A percentile compares a stretch with the other conserved stretches of the same genome.
phyloP scores from a whole-genome alignment of 225 moss, liverwort and hornwort species.

The Thuidium tamariscinum region DNA sequence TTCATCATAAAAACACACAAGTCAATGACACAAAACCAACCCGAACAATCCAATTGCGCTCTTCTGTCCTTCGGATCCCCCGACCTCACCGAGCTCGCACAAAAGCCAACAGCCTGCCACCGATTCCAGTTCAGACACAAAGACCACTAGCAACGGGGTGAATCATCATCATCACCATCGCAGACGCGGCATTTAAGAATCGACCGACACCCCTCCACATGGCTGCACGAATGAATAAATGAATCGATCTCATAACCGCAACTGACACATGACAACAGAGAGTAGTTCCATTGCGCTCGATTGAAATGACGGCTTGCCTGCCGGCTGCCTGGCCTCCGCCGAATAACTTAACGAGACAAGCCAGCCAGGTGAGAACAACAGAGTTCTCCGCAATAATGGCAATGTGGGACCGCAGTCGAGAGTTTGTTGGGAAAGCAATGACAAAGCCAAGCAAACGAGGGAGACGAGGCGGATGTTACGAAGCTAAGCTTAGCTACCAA shows the following conservation, averaged over 20 bases:
- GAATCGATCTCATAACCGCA: constrained; percentile 11
- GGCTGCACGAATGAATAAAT: not conserved
- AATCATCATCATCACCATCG: not conserved
- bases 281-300: not conserved
- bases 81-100: not conserved
- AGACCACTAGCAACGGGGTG: not conserved
- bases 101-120: not conserved
- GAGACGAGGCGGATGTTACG: not conserved
- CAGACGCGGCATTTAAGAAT: not conserved
- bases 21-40: not conserved
- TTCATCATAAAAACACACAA: not conserved
- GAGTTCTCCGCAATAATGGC: not conserved
- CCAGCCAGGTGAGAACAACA: not conserved
- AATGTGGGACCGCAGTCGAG: not conserved
- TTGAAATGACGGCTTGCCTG: not conserved
- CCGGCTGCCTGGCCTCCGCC: not conserved
- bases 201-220: not conserved
- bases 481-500: not conserved
- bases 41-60: not conserved
- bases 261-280: constrained; percentile 29
- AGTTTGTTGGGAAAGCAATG: not conserved
- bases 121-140: not conserved
- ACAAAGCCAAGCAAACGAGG: not conserved
- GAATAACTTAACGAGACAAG: not conserved
- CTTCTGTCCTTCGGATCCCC: not conserved